Percentiles rank a stretch among this genome's conserved stretches.
These are phyloP conservation scores for Basipetospora chlamydospora DNA, from an alignment of 2,329 filamentous ascomycete species.

Conservation along the genomic window DNA sequence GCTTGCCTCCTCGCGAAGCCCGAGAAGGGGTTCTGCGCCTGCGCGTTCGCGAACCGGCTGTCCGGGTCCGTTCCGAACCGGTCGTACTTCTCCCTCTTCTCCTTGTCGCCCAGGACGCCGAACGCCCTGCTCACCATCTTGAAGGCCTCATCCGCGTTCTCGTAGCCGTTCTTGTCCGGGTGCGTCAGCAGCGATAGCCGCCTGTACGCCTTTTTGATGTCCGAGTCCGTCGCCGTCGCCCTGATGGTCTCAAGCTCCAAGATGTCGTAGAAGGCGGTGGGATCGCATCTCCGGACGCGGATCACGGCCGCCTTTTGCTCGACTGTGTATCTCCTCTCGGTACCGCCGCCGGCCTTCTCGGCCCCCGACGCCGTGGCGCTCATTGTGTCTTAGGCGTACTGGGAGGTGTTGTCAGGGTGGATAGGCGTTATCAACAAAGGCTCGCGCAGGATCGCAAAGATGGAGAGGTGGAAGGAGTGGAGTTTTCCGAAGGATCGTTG, in stretches of 20 bases:
- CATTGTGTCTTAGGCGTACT: too few species aligned
- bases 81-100: slow-evolving; percentile 84
- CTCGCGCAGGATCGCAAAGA: too few species aligned
- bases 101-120: slow-evolving; percentile 79
- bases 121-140: slow-evolving; percentile 96
- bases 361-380: slow-evolving; percentile 32
- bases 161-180: slow-evolving; percentile 96
- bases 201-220: slow-evolving; percentile 96
- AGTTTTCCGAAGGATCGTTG: too few species aligned
- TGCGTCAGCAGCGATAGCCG: slow-evolving; percentile 90
- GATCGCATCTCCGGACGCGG: slow-evolving; percentile 68
- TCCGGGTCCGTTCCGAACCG: slow-evolving; percentile 86
- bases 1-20: slow-evolving; percentile 40
- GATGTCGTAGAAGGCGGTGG: slow-evolving; percentile 94
- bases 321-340: slow-evolving; percentile 60
- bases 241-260: slow-evolving; percentile 54
- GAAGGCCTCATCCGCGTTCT: slow-evolving; percentile 92
- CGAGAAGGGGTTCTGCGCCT: slow-evolving; percentile 32
- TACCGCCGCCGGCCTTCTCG: slow-evolving; percentile 26
- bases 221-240: slow-evolving; percentile 55
- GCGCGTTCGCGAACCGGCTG: slow-evolving; percentile 58
- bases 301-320: slow-evolving; percentile 89
- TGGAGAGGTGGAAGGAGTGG: too few species aligned
- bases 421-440: too few species aligned
- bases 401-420: too few species aligned